A percentile compares a stretch with the other conserved stretches of the same genome.
Evolutionary conservation across 2,329 filamentous ascomycete species (phyloP).

Genomic region (Huntiella decipiens): DNA sequence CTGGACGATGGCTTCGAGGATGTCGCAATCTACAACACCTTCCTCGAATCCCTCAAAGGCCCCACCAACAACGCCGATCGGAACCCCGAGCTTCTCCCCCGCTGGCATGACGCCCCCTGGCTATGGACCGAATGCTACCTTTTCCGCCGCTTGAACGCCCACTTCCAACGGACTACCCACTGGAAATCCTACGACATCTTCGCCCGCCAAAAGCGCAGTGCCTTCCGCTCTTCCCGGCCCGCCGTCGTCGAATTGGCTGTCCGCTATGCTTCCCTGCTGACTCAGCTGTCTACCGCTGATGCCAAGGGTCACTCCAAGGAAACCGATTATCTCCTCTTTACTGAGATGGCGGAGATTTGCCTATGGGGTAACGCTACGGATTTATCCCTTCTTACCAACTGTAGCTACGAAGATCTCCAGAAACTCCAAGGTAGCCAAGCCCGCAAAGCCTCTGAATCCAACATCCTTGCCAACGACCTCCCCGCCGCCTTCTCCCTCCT

Average conservation of each 20-base stretch:
- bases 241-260: constrained; percentile 66
- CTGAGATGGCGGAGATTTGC: constrained; percentile 90
- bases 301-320: constrained; percentile 34
- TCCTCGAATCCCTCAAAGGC: constrained; percentile 50
- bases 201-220: constrained; percentile 70
- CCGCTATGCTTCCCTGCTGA: constrained; percentile 56
- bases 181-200: constrained; percentile 91
- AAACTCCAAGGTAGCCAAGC: constrained; percentile 82
- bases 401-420: constrained; percentile 91
- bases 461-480: constrained; percentile 81
- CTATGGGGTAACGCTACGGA: constrained; percentile 96
- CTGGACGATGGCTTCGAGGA: constrained; percentile 60
- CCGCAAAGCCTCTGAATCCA: constrained; percentile 70
- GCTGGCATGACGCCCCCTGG: constrained; percentile 78
- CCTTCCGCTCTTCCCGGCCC: constrained; percentile 77
- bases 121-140: constrained; percentile 88
- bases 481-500: constrained; percentile 50
- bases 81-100: constrained; percentile 26
- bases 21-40: constrained; percentile 65
- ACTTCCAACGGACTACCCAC: constrained; percentile 56
- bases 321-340: constrained; percentile 62
- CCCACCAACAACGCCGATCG: constrained; percentile 9
- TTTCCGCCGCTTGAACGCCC: constrained; percentile 65
- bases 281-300: constrained; percentile 31
- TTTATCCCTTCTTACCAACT: constrained; percentile 69